Evolutionary conservation across 2,329 filamentous ascomycete genomes (phyloP), one percentile per base, ranked within the genome.

Genomic region (Cercospora janseana): DNA sequence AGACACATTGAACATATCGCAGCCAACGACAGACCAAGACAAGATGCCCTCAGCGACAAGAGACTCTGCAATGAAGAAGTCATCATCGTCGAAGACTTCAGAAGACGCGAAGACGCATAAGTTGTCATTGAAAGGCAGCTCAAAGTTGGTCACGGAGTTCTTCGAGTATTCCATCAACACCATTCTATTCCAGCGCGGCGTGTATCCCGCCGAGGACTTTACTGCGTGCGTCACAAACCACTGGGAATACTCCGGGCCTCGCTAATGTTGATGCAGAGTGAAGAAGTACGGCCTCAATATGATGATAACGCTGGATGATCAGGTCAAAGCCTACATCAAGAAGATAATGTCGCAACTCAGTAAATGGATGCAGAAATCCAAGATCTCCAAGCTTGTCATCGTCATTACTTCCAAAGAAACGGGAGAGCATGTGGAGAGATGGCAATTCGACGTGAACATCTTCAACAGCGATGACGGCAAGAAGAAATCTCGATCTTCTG

Each of bases 221-320:
- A 88, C 87, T 60, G 86, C 90, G 87, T 91, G 74, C 68, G 84
- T 72, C 20, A 15, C 34, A 24, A 5, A 16, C 32, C 6, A 6
- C 4, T 18, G 12, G 4, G 21, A 7, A 4, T 6, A 9, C 10
- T 8, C 10, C 16, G 6, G n/a, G 4, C 38, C 46, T 42, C n/a
- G 52, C 51, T 50, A 41, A 37, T 13, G 24, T 1, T 16, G 40
- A 59, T 45, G 61, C 31, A 79, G 81, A 9, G 91, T 98, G 66
- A 98, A 98, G 76, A 98, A 98, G 75, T 98, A 98, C 85, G 93
- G 93, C 63, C 81, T 98, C 64, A 97, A 95, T 65, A 95, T 96
- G 90, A 87, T 95, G 63, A 91, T 97, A 44, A 94, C 92, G 24
- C 83, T 90, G 57, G 93, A 98, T 69, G 93, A 97, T 75, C 92